Evolutionary conservation across 345 rosid genomes (phyloP), one percentile per base, ranked within the genome.

Genomic region (Excoecaria agallocha): DNA sequence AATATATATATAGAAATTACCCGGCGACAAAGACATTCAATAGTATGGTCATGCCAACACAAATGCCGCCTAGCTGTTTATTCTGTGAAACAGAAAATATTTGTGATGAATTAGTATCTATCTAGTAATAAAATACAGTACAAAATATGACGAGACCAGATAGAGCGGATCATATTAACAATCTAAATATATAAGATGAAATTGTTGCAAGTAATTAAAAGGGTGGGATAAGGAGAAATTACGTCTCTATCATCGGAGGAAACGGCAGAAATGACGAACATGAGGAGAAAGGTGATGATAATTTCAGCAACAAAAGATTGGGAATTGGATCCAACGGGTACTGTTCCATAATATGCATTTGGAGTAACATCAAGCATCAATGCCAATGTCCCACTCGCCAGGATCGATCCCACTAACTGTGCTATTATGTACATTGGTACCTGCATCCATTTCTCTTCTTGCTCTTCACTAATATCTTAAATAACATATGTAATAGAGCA

Each of bases 261-360:
- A 48, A 73, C 86, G 0, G 91, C 89, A 0, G 84, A 89, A 48
- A 89, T 83, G 51, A 89, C 94, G 6, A 91, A 91, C 94, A 91
- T 87, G 58, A 91, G 83, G 45, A 88, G 84, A 52, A 87, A 89
- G 24, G 94, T 76, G 79, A 84, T 87, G 76, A 91, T 80, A 74
- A 91, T 82, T 80, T 91, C 97, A 0, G 84, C 52, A 5, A 67
- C 73, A 0, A 91, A 79, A 0, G 97, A 89, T 38, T 85, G 92
- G 2, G 20, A 77, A 17, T 71, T 59, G 0, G 97, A 87, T 74
- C 88, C 90, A 51, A 77, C 73, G 0, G 94, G 94, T 19, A 81
- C 77, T 0, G 97, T 89, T 68, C 94, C 91, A 7, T 85, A 89
- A 77, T 69, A 91, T 57, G 83, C 84, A 12, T 73, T 74, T 0